phyloP scores from a whole-genome alignment of 768 basidiomycete genomes.

The Boletus rubroflammeus region DNA sequence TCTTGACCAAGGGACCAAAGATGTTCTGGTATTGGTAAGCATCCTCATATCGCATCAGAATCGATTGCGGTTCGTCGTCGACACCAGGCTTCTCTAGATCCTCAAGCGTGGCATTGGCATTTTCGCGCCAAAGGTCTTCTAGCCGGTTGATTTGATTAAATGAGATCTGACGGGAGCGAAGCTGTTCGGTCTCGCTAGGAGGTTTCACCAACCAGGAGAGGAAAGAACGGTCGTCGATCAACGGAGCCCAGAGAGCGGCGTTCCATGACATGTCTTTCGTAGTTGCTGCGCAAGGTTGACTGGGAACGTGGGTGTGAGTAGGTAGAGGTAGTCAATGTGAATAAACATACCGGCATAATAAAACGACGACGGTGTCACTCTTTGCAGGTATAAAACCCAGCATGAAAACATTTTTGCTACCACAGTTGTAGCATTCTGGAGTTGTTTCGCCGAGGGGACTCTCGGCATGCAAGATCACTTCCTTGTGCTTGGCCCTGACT shows the following conservation, averaged over 20 bases:
- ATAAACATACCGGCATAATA: slow-evolving; percentile 80
- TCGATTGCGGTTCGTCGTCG: slow-evolving; percentile 95
- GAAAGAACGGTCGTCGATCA: slow-evolving; percentile 98
- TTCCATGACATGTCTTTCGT: slow-evolving; percentile 99
- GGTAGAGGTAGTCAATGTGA: background rate
- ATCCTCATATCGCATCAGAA: slow-evolving; percentile 90
- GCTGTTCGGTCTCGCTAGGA: slow-evolving; percentile 92
- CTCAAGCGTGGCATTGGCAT: slow-evolving; percentile 89
- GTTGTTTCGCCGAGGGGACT: slow-evolving; percentile 95
- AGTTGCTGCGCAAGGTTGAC: slow-evolving; percentile 96
- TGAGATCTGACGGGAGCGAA: slow-evolving; percentile 94
- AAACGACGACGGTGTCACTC: slow-evolving; percentile 96
- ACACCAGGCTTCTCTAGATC: slow-evolving; percentile 97
- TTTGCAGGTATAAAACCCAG: slow-evolving; percentile 99
- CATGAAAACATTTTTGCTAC: slow-evolving; percentile 99
- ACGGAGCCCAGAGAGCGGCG: slow-evolving; percentile 93
- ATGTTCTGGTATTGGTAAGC: slow-evolving; percentile 99
- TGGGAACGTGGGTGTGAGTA: slow-evolving; percentile 28
- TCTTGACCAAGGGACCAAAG: slow-evolving; percentile 98
- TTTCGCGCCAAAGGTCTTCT: slow-evolving; percentile 97
- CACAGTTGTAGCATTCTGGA: slow-evolving; percentile 99
- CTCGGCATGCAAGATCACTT: slow-evolving; percentile 94
- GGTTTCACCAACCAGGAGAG: slow-evolving; percentile 99
- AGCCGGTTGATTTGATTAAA: slow-evolving; percentile 96
- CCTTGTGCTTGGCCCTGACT: slow-evolving; percentile 98